Conservation (phyloP, 306 rosid species). For the Fagus sylvatica region DNA sequence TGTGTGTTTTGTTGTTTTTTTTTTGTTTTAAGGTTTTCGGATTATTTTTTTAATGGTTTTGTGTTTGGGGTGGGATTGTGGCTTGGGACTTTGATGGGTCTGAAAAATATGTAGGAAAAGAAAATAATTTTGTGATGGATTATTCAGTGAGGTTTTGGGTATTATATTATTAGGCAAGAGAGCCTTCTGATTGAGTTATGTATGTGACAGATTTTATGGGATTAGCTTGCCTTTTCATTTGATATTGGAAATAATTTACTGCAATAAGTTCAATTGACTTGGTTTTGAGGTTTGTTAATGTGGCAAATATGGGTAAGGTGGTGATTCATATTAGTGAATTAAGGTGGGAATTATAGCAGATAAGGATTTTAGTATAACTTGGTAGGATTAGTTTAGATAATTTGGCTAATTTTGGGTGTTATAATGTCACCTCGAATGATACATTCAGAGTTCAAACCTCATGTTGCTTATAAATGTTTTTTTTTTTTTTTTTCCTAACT, state of each 20-base stretch:
- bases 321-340: neutral
- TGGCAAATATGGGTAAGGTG: neutral
- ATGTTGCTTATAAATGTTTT: neutral
- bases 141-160: neutral
- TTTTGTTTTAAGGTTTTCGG: neutral
- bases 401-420: neutral
- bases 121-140: no score
- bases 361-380: neutral
- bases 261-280: neutral
- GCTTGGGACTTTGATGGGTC: slow-evolving; percentile 5
- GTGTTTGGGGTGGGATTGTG: slow-evolving; percentile 2
- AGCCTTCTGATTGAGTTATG: neutral
- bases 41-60: neutral
- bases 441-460: neutral
- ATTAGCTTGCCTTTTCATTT: neutral
- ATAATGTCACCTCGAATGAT: neutral
- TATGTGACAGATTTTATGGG: neutral
- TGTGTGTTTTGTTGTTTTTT: slow-evolving; percentile 14
- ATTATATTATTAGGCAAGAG: neutral
- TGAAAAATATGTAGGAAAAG: no score
- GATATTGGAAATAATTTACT: neutral
- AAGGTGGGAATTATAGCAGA: neutral
- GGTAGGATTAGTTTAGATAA: no score
- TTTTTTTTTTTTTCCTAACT: neutral
- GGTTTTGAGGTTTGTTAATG: neutral